Conservation (phyloP, 2,329 filamentous ascomycete genomes). For the Diaporthe australafricana region DNA sequence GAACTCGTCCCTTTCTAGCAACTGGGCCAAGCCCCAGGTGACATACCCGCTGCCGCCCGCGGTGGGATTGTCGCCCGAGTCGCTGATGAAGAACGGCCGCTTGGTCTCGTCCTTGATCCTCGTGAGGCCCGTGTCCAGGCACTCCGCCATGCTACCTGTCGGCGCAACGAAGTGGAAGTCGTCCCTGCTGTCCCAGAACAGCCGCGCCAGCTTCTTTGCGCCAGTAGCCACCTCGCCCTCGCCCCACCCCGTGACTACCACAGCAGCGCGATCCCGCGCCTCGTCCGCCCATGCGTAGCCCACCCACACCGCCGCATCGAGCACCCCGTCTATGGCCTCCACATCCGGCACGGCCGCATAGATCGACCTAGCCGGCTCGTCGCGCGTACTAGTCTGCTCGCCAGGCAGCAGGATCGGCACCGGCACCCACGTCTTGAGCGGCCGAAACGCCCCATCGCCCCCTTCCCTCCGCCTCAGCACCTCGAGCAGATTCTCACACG, state of each 20-base stretch:
- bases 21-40: constrained; percentile 60
- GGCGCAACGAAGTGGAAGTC: constrained; percentile 65
- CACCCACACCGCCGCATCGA: constrained; percentile 67
- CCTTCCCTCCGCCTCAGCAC: constrained; percentile 46
- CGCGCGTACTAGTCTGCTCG: constrained; percentile 65
- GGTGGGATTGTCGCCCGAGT: constrained; percentile 67
- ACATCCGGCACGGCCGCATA: constrained; percentile 60
- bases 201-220: constrained; percentile 57
- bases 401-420: constrained; percentile 64
- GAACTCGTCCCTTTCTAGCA: constrained; percentile 60
- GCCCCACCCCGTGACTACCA: constrained; percentile 65
- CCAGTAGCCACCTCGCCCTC: constrained; percentile 49
- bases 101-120: constrained; percentile 42
- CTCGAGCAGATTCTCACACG: constrained; percentile 60
- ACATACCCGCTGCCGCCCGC: constrained; percentile 66
- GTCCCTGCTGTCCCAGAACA: constrained; percentile 60
- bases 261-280: constrained; percentile 60
- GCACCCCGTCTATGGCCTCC: constrained; percentile 53
- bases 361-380: constrained; percentile 62
- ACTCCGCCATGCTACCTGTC: constrained; percentile 58
- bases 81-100: constrained; percentile 64
- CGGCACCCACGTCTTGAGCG: constrained; percentile 64
- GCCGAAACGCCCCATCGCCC: constrained; percentile 45
- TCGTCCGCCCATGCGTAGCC: constrained; percentile 69
- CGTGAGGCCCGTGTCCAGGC: constrained; percentile 57